Evolutionary conservation across 495 filamentous ascomycete genomes (phyloP), one percentile per base, ranked within the genome.

Genomic region (Letharia columbiana): DNA sequence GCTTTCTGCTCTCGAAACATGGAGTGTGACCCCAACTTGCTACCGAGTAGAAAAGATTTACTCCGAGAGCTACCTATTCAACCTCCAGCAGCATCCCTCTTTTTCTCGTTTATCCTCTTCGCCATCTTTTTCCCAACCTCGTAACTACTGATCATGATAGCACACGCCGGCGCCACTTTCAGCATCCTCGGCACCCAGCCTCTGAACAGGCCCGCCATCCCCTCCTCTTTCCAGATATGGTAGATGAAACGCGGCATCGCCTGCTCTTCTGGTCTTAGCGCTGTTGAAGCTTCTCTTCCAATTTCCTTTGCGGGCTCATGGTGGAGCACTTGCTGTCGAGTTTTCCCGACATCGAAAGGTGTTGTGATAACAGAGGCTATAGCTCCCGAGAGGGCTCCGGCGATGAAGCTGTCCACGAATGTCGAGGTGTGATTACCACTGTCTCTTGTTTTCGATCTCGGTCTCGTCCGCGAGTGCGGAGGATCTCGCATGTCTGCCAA

Each of bases 81-180:
- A 23, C 23, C 65, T 49, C 45, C 35, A 23, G 18, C 28, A 37
- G 45, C 62, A 28, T 49, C 58, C 23, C 63, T 63, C 33, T 60
- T 71, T 57, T 83, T 79, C 72, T 93, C 88, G 71, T 98, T 97
- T 63, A 90, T 86, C 31, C 84, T 83, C 65, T 84, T 78, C 10
- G 94, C 93, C 75, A 88, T 88, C 74, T 87, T 88, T 83, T 98
- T 98, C 15, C 95, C 92, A 33, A 98, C 82, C 76, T 98, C 94
- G 71, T 98, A 98, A 64, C 86, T 95, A 65, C 91, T 96, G 68
- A 98, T 98, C 94, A 98, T 98, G 71, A 98, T 97, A n/a, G 95
- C 94, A 76, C 94, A 98, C 18, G 92, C 91, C 2, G 94, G 94
- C 15, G 94, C 92, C 9, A 98, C 92, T 71, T 98, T 98, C 57